Base-by-base conservation (phyloP, 2,329 filamentous ascomycete species). In the Sclerotinia trifoliorum region DNA sequence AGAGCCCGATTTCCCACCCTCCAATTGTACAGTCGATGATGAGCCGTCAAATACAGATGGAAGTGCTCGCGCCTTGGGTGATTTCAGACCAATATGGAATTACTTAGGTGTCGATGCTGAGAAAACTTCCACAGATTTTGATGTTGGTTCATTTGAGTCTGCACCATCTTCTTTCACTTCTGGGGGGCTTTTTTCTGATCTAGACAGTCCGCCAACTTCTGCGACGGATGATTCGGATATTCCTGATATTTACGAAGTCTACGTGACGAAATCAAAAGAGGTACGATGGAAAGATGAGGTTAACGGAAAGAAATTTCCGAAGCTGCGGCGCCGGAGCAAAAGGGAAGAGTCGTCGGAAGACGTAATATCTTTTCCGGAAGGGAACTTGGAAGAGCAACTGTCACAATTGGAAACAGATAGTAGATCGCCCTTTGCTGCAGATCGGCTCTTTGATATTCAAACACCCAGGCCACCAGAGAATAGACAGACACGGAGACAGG, bases 221-320 rank as follows among this genome's bases (percentile, higher is more conserved):
- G 32, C 54, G 5, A 51, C 48, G 7, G 61, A 58, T 32, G 49
- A 69, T 29, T 46, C 64, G 26, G 57, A 63, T 29, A 24, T 17
- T 54, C 21, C 19, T 6, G 57, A 51, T 10, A 19, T 42, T 13
- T 52, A 49, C 19, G 65, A 68, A 42, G 35, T n/a, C n/a, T 62
- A 42, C 51, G 49, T 65, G 10, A n/a, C 29, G 17, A 63, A 29
- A 29, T 54, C 42, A 32, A 70, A 69, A 51, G 61, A 65, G 29
- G 69, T 67, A 29, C 68, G 69, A 62, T 66, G 65, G 65, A 65
- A 62, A 35, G 68, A 65, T 55, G 48, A 69, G 19, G 21, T 62
- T 24, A 26, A n/a, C 17, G 57, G 46, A 21, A 48, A 15, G 24
- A 46, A 57, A 46, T 7, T 42, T 24, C 7, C 29, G 46, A 35